Evolutionary conservation across 495 filamentous ascomycete species (phyloP).

Genomic region (Hyaloscypha variabilis): DNA sequence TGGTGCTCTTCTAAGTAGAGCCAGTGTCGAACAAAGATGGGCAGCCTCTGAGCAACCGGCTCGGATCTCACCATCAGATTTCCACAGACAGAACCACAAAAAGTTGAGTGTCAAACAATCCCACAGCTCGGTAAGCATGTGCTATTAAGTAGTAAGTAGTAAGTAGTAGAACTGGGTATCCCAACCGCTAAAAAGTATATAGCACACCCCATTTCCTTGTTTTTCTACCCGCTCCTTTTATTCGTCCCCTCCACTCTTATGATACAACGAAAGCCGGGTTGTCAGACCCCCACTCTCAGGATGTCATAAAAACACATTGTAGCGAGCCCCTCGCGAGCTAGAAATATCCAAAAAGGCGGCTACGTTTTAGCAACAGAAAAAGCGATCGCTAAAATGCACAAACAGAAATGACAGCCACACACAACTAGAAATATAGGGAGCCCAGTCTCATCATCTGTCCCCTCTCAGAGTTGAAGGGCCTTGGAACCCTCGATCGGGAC

Average conservation of each 20-base stretch:
- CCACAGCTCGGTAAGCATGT: not conserved
- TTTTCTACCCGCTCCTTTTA: not conserved
- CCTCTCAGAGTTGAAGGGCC: constrained; percentile 21
- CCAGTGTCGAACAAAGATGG: too few relatives aligned
- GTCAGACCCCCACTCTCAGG: constrained; percentile 2
- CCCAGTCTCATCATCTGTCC: not conserved
- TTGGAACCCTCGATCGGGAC: constrained; percentile 28
- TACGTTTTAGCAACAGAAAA: not conserved
- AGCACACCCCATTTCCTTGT: not conserved
- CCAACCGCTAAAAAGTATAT: not conserved
- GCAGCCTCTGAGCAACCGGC: too few relatives aligned
- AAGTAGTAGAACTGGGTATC: not conserved
- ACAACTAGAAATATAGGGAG: constrained; percentile 5
- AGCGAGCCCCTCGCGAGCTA: not conserved
- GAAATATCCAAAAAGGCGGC: constrained; percentile 14
- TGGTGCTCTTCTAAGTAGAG: too few relatives aligned
- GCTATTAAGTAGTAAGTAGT: not conserved
- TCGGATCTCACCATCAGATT: too few relatives aligned
- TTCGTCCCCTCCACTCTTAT: constrained; percentile 6
- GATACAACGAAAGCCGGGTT: constrained; percentile 16
- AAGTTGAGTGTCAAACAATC: not conserved
- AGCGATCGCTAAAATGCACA: constrained; percentile 27
- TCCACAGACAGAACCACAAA: too few relatives aligned
- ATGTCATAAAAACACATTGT: constrained; percentile 18
- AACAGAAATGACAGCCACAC: not conserved